Conservation (phyloP, 495 filamentous ascomycete species). For the Penicillium pulvis region DNA sequence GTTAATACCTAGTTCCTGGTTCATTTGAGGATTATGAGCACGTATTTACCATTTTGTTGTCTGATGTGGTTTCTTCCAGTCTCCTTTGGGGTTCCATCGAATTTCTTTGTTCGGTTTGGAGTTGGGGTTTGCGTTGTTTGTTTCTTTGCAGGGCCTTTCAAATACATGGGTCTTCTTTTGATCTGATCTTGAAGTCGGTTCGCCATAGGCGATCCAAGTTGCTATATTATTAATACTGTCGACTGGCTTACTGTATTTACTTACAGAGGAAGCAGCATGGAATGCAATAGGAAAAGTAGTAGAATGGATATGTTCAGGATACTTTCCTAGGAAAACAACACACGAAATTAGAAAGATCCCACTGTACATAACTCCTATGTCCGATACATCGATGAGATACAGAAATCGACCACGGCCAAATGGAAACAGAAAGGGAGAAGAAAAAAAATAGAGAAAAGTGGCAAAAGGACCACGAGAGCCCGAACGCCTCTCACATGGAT, state of each 20-base stretch:
- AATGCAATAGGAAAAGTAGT: too few relatives aligned
- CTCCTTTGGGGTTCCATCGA: not conserved
- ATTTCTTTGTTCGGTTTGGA: not conserved
- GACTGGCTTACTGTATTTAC: too few relatives aligned
- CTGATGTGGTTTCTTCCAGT: not conserved
- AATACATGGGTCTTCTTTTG: too few relatives aligned
- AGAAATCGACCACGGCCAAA: slow-evolving; percentile 13
- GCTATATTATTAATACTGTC: too few relatives aligned
- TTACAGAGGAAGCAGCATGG: too few relatives aligned
- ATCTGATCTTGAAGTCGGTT: too few relatives aligned
- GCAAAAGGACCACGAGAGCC: slow-evolving; percentile 10
- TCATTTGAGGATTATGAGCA: not conserved
- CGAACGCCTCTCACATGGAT: slow-evolving; percentile 30
- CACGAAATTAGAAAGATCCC: slow-evolving; percentile 1
- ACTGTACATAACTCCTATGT: slow-evolving; percentile 18
- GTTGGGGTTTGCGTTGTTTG: slow-evolving; percentile 2
- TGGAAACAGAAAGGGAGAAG: slow-evolving; percentile 15
- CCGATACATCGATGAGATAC: slow-evolving; percentile 18
- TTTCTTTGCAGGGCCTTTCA: not conserved
- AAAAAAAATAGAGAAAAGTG: slow-evolving; percentile 5
- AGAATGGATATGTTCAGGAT: not conserved
- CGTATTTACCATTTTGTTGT: not conserved
- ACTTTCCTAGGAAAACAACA: not conserved
- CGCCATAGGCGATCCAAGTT: too few relatives aligned
- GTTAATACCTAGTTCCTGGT: not conserved